A percentile compares a stretch with the other conserved stretches of the same genome.
phyloP scores from a whole-genome alignment of 352 stramenopile species.

The Pythium utonaiense region DNA sequence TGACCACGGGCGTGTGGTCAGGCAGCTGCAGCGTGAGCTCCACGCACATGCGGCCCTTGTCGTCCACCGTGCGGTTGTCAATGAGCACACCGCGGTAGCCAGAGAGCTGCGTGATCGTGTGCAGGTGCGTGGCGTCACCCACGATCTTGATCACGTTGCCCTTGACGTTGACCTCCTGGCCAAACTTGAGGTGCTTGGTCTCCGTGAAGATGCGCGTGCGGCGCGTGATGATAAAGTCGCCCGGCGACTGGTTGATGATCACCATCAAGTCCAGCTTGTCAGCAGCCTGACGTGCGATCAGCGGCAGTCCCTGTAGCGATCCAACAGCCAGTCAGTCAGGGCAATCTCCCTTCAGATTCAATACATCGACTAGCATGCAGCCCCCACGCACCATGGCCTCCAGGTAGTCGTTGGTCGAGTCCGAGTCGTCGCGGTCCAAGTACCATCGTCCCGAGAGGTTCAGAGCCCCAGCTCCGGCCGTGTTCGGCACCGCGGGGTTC shows the following conservation, averaged over 20 bases:
- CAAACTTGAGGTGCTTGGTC: conserved; percentile 86
- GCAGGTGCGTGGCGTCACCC: conserved; percentile 65
- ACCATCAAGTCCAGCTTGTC: conserved; percentile 89
- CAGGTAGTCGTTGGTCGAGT: conserved; percentile 89
- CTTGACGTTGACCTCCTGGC: conserved; percentile 86
- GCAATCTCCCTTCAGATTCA: neutral
- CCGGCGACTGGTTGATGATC: conserved; percentile 80
- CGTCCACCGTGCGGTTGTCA: conserved; percentile 71
- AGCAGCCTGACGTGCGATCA: conserved; percentile 83
- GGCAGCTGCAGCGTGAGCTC: conserved; percentile 73
- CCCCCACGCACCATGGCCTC: conserved; percentile 63
- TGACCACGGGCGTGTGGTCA: conserved; percentile 71
- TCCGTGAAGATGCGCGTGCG: conserved; percentile 89
- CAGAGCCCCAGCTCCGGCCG: conserved; percentile 65
- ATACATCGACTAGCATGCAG: neutral
- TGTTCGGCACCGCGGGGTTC: conserved; percentile 59
- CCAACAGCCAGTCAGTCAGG: neutral
- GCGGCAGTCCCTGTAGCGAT: conserved; percentile 49
- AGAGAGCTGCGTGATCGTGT: conserved; percentile 79
- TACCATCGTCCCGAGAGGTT: conserved; percentile 84
- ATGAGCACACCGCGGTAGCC: conserved; percentile 72
- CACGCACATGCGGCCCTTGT: conserved; percentile 77
- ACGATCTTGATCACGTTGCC: conserved; percentile 85
- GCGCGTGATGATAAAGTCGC: conserved; percentile 84
- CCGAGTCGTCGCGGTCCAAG: conserved; percentile 82